A percentile compares a stretch with the other conserved stretches of the same genome.
phyloP scores from a whole-genome alignment of 1,284 basidiomycete species.

The Volvariella volvacea region DNA sequence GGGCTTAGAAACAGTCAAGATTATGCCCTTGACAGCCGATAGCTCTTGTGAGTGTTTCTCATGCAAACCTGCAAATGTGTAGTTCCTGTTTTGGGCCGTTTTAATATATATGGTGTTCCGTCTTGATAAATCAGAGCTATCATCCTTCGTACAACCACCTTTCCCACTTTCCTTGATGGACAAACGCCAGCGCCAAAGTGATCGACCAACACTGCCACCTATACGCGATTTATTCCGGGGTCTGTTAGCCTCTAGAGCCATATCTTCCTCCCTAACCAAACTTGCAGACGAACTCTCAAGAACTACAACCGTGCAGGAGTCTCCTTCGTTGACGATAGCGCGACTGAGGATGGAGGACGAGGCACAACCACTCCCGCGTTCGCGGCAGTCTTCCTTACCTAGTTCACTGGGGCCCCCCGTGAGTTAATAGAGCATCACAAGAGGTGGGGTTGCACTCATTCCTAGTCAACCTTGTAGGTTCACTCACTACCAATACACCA shows the following conservation, averaged over 20 bases:
- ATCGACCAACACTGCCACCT: constrained; percentile 64
- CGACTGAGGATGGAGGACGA: constrained; percentile 32
- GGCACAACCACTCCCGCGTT: neutral
- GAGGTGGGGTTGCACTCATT: too few species aligned
- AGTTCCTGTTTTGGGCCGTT: neutral
- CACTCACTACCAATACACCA: too few species aligned
- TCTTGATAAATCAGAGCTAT: neutral
- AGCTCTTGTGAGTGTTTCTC: neutral
- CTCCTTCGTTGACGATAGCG: constrained; percentile 31
- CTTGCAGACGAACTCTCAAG: constrained; percentile 37
- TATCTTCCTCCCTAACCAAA: constrained; percentile 8
- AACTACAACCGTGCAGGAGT: constrained; percentile 19
- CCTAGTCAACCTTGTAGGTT: too few species aligned
- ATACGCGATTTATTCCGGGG: constrained; percentile 70
- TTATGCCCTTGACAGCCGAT: constrained; percentile 3
- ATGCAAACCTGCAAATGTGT: neutral
- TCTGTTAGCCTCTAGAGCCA: constrained; percentile 21
- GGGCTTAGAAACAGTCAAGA: constrained; percentile 10
- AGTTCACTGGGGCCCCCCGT: too few species aligned
- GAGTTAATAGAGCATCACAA: too few species aligned
- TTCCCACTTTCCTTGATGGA: constrained; percentile 29
- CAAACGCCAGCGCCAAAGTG: constrained; percentile 28
- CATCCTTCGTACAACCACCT: neutral
- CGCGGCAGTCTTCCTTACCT: too few species aligned
- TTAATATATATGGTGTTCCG: constrained; percentile 5